A percentile compares a stretch with the other conserved stretches of the same genome.
Evolutionary conservation across 2,329 filamentous ascomycete genomes (phyloP).

Genomic region (Xylaria sp.): DNA sequence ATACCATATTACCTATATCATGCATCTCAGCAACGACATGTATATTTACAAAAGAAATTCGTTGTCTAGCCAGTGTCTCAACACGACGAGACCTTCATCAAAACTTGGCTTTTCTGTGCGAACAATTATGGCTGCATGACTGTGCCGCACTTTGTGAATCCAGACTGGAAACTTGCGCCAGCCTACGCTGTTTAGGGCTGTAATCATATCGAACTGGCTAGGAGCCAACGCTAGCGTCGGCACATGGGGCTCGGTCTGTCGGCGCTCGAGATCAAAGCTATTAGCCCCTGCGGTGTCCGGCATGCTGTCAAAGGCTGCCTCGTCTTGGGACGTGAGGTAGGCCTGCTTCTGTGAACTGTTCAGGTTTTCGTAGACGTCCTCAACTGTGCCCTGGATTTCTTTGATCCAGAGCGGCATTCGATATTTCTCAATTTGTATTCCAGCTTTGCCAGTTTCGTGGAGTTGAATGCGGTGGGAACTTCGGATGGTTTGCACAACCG

Average conservation of each 20-base stretch:
- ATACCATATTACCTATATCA: neutral
- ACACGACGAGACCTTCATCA: conserved; percentile 76
- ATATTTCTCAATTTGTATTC: conserved; percentile 72
- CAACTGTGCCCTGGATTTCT: conserved; percentile 75
- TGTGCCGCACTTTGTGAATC: conserved; percentile 79
- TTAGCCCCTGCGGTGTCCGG: conserved; percentile 44
- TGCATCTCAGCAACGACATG: conserved; percentile 41
- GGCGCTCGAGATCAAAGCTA: conserved; percentile 50
- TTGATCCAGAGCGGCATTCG: conserved; percentile 77
- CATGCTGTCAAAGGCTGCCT: conserved; percentile 52
- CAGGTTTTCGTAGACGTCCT: conserved; percentile 76
- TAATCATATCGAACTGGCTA: conserved; percentile 85
- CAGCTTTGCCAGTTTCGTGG: conserved; percentile 74
- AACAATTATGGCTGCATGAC: conserved; percentile 89
- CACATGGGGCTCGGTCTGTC: conserved; percentile 49
- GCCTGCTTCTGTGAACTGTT: conserved; percentile 72
- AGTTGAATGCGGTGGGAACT: conserved; percentile 76
- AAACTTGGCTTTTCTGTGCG: conserved; percentile 71
- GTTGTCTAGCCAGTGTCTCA: conserved; percentile 79
- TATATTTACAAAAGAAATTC: conserved; percentile 68
- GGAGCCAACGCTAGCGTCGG: conserved; percentile 79
- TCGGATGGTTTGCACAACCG: conserved; percentile 75
- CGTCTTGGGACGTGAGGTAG: conserved; percentile 66
- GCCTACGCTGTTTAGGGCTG: conserved; percentile 70
- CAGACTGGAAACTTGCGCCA: conserved; percentile 73